Conservation (phyloP, 352 stramenopile genomes). For the Elongisporangium senticosum region DNA sequence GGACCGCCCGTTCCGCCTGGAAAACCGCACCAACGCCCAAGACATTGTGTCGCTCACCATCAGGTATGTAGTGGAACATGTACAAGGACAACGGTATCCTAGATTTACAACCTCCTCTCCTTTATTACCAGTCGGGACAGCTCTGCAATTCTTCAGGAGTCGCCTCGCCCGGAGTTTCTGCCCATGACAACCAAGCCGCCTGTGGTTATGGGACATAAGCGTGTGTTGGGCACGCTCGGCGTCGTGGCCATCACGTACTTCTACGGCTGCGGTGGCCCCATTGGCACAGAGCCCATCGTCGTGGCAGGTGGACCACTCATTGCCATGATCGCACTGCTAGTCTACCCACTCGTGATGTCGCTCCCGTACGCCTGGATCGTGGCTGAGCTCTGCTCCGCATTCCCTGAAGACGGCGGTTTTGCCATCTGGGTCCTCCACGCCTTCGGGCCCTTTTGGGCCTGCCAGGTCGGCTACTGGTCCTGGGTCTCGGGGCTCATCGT, state of each 20-base stretch:
- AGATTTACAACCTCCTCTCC: not conserved
- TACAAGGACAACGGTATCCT: not conserved
- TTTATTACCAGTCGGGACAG: not conserved
- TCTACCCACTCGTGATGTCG: slow-evolving; percentile 82
- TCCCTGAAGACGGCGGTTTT: slow-evolving; percentile 70
- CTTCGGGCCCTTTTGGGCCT: slow-evolving; percentile 78
- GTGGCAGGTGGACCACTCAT: slow-evolving; percentile 28
- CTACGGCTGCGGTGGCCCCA: slow-evolving; percentile 17
- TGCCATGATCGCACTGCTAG: slow-evolving; percentile 62
- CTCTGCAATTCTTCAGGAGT: not conserved
- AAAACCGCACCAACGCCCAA: not conserved
- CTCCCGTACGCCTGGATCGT: slow-evolving; percentile 84
- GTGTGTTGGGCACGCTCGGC: slow-evolving; percentile 16
- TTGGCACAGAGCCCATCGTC: slow-evolving; percentile 21
- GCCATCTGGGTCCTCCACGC: slow-evolving; percentile 87
- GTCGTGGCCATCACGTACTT: slow-evolving; percentile 27
- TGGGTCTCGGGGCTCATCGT: slow-evolving; percentile 69
- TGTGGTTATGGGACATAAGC: slow-evolving; percentile 1
- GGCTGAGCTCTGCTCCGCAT: slow-evolving; percentile 81
- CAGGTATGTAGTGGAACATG: not conserved
- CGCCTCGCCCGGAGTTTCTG: not conserved
- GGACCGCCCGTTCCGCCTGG: not conserved
- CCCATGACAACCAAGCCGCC: not conserved
- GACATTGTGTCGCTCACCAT: not conserved
- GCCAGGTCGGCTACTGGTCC: slow-evolving; percentile 52